A percentile compares a stretch with the other conserved stretches of the same genome.
Evolutionary conservation across 345 rosid species (phyloP).

Genomic region (Citrus glauca): DNA sequence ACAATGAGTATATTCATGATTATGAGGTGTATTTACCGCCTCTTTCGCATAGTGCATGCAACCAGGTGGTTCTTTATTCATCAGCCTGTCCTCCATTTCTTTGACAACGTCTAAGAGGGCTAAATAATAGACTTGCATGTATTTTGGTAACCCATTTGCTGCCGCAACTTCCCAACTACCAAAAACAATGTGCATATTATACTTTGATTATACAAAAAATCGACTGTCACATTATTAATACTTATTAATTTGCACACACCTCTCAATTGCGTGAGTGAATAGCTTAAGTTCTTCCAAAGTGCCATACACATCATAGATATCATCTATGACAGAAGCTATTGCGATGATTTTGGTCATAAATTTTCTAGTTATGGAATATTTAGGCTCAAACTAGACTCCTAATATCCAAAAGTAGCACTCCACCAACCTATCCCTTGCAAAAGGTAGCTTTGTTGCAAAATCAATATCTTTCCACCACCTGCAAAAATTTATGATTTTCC

Average conservation of each 20-base stretch:
- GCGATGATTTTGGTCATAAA: conserved; percentile 22
- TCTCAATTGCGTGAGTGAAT: conserved; percentile 29
- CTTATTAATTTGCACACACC: conserved; percentile 10
- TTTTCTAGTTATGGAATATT: conserved; percentile 16
- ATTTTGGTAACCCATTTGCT: background rate
- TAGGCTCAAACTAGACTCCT: conserved; percentile 31
- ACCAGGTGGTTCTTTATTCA: background rate
- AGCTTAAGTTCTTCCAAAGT: conserved; percentile 40
- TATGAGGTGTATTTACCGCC: background rate
- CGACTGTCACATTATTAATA: background rate
- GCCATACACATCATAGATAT: conserved; percentile 38
- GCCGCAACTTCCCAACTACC: conserved; percentile 2
- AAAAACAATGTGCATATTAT: background rate
- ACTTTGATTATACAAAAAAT: background rate
- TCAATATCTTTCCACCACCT: conserved; percentile 43
- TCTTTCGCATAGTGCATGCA: background rate
- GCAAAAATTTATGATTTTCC: background rate
- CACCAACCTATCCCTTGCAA: conserved; percentile 32
- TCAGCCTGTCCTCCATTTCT: background rate
- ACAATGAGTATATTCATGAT: background rate
- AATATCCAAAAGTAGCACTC: conserved; percentile 38
- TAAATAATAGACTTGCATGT: background rate
- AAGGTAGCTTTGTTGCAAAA: conserved; percentile 21
- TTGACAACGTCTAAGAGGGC: background rate
- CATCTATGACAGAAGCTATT: conserved; percentile 30